Conservation (phyloP, 371 early-diverging fungal genomes). For the Apophysomyces ossiformis region DNA sequence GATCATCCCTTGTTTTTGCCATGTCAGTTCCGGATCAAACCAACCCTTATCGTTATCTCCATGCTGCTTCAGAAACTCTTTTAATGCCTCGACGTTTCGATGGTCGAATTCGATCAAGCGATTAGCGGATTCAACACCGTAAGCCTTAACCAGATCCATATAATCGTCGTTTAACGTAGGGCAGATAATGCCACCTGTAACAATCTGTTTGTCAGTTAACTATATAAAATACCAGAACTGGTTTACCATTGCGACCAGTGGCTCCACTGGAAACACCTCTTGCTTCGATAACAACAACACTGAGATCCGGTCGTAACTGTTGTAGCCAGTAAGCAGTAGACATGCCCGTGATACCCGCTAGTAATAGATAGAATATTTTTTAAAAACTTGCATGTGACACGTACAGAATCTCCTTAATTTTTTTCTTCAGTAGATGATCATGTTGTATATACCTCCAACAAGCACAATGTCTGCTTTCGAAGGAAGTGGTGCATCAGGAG, state of each 20-base stretch:
- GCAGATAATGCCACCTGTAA: conserved; percentile 50
- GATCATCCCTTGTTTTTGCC: conserved; percentile 42
- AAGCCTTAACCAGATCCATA: conserved; percentile 21
- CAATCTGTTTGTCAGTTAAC: conserved; percentile 6
- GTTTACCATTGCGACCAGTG: conserved; percentile 56
- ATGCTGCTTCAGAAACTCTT: conserved; percentile 30
- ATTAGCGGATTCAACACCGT: conserved; percentile 36
- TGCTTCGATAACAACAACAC: conserved; percentile 50
- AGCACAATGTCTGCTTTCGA: conserved; percentile 40
- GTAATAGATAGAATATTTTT: background rate
- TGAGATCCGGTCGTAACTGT: conserved; percentile 34
- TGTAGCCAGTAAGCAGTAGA: conserved; percentile 38
- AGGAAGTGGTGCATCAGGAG: conserved; percentile 25
- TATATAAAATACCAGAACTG: conserved; percentile 32
- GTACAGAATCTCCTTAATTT: background rate
- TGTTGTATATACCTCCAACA: conserved; percentile 40
- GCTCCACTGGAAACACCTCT: conserved; percentile 54
- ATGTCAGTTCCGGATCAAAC: conserved; percentile 42
- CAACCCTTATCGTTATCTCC: conserved; percentile 30
- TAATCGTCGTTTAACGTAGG: conserved; percentile 46
- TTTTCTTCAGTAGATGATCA: background rate
- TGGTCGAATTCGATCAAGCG: conserved; percentile 41
- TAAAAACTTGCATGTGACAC: too few species aligned
- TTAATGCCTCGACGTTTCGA: conserved; percentile 34
- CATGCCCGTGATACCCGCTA: conserved; percentile 38